phyloP scores from a whole-genome alignment of 2,329 filamentous ascomycete species.

The Colletotrichum lini region DNA sequence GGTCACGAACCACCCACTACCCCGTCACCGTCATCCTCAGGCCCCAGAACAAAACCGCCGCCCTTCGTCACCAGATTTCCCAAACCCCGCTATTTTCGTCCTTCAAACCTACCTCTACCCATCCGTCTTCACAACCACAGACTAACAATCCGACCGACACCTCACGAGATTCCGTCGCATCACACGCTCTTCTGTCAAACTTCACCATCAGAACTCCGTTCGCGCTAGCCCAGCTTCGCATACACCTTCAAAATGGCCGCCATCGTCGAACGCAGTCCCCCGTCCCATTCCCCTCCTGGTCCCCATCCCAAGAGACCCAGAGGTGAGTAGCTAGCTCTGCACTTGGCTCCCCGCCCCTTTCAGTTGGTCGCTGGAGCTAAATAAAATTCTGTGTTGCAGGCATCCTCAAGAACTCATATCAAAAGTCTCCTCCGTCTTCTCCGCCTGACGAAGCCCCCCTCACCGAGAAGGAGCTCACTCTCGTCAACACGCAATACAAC shows the following conservation, averaged over 20 bases:
- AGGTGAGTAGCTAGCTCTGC: slow-evolving; percentile 53
- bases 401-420: slow-evolving; percentile 93
- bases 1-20: slow-evolving; percentile 38
- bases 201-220: not conserved
- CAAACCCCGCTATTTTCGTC: slow-evolving; percentile 38
- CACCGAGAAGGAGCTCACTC: slow-evolving; percentile 88
- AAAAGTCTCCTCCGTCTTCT: slow-evolving; percentile 70
- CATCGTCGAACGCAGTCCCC: slow-evolving; percentile 53
- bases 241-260: slow-evolving; percentile 57
- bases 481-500: slow-evolving; percentile 95
- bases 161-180: slow-evolving; percentile 30
- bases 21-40: slow-evolving; percentile 10
- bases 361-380: not conserved
- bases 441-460: slow-evolving; percentile 66
- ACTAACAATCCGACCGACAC: slow-evolving; percentile 12
- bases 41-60: slow-evolving; percentile 22
- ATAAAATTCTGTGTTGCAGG: slow-evolving; percentile 64
- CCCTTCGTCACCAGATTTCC: slow-evolving; percentile 39
- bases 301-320: slow-evolving; percentile 61
- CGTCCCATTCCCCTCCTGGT: slow-evolving; percentile 59
- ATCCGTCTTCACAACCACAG: not conserved
- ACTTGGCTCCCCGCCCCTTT: not conserved
- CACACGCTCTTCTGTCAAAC: slow-evolving; percentile 27
- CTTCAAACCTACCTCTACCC: not conserved
- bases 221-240: slow-evolving; percentile 1